Base-by-base conservation (phyloP, 305 asterid species). In the Rubia peregrina region DNA sequence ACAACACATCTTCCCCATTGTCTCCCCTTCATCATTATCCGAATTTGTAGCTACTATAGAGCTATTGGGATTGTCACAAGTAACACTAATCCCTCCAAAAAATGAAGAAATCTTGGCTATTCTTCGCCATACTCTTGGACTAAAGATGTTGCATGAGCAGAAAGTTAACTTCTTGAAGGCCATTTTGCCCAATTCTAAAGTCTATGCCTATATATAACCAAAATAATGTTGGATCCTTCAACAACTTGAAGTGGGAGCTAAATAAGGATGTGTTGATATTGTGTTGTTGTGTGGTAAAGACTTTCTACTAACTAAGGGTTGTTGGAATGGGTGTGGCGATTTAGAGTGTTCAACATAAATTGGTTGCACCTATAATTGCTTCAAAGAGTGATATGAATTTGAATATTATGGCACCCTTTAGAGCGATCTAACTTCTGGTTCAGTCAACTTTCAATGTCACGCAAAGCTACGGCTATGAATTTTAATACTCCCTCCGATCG, bases 281-380 rank as follows among this genome's bases (percentile, higher is more conserved):
- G 21, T 74, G 70, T 70, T 77, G 73, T 80, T 76, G 88, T 87
- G 76, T 83, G 84, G 83, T 75, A 76, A 83, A 73, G 75, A 86
- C 51, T 55, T 69, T 62, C 11, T 11, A 26, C 43, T 26, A 17
- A 55, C 65, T 10, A 8, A 68, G 80, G 79, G 81, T 86, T 74
- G 95, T 81, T 84, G 88, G 79, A 76, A 26, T 49, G 49, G 62
- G 74, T 49, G 66, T 22, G 67, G 60, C 21, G 71, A 73, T 51
- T 72, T 71, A 70, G 75, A 71, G 67, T 44, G 79, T 65, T 60
- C 65, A 68, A 72, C 74, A 48, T 73, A 68, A 49, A 72, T 57
- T 24, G 64, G 77, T 77, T 77, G 74, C 67, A 77, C 71, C 76
- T 46, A 55, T 6, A 61, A 65, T 30, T 40, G 19, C 72, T 36